These are phyloP conservation scores for Ormosia semicastrata DNA, from an alignment of 306 rosid species.

Conservation along the genomic window DNA sequence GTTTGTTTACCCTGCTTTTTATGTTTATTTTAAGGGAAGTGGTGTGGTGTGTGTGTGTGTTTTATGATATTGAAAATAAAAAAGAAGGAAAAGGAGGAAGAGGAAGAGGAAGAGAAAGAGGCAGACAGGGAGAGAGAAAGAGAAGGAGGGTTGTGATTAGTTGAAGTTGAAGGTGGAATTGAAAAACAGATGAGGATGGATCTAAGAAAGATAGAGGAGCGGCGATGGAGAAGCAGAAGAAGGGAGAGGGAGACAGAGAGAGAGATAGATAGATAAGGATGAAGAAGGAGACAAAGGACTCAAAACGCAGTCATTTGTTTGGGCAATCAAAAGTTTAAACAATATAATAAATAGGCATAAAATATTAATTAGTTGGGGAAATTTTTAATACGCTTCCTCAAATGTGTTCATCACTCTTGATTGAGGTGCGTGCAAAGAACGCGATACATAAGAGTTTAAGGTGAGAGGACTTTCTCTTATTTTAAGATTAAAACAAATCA, in stretches of 20 bases:
- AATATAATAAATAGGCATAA: conserved; percentile 17
- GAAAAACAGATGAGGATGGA: conserved; percentile 23
- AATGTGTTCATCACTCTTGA: conserved; percentile 30
- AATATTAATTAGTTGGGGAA: conserved; percentile 40
- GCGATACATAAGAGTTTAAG: neutral
- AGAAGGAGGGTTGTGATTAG: neutral
- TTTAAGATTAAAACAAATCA: no score
- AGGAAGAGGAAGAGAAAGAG: neutral
- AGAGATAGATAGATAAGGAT: neutral
- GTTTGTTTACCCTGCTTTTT: conserved; percentile 36
- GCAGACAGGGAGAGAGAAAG: neutral
- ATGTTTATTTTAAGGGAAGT: conserved; percentile 56
- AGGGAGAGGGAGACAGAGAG: neutral
- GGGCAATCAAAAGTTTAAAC: conserved; percentile 50
- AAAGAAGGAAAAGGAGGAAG: neutral
- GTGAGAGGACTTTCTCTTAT: no score
- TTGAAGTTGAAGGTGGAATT: conserved; percentile 18
- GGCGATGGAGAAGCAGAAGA: neutral
- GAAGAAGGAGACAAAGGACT: conserved; percentile 38
- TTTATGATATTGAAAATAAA: neutral
- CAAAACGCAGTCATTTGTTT: conserved; percentile 61
- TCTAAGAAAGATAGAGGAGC: conserved; percentile 13
- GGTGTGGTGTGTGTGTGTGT: conserved; percentile 15
- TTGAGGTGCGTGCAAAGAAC: conserved; percentile 44
- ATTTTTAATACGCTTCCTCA: conserved; percentile 39